Conservation (phyloP, 2,329 filamentous ascomycete genomes). For the Lasiodiplodia gonubiensis region DNA sequence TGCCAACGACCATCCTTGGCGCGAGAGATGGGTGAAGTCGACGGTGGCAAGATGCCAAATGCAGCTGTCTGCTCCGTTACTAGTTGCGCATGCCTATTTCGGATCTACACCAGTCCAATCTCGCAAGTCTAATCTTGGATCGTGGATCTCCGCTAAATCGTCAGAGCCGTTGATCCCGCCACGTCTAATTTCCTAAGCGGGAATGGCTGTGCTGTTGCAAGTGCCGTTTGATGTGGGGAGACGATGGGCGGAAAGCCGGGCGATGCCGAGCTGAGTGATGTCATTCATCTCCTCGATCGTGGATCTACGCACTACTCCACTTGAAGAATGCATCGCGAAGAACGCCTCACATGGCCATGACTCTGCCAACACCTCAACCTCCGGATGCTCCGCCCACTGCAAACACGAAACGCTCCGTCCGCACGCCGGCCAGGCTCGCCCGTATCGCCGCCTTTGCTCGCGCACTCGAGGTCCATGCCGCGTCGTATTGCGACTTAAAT, state of each 20-base stretch:
- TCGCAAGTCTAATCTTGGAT: not conserved
- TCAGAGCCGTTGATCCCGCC: not conserved
- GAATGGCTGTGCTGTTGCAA: not conserved
- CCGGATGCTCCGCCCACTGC: not conserved
- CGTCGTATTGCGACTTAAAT: too few relatives aligned
- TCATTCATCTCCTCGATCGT: not conserved
- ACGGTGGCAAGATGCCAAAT: not conserved
- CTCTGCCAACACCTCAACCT: not conserved
- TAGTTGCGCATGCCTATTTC: not conserved
- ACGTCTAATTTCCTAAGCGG: not conserved
- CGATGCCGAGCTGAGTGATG: not conserved
- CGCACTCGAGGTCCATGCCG: constrained; percentile 8
- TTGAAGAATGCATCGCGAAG: not conserved
- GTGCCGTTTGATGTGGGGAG: not conserved
- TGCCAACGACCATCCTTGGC: not conserved
- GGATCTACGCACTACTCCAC: not conserved
- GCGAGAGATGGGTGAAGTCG: not conserved
- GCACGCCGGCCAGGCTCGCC: constrained; percentile 8
- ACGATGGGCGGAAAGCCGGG: not conserved
- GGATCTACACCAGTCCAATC: too few relatives aligned
- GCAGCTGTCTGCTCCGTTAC: not conserved
- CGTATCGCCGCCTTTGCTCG: not conserved
- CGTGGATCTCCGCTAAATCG: not conserved
- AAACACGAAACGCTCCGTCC: constrained; percentile 4
- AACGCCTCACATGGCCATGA: too few relatives aligned